Conservation (phyloP, 257 asterid species). For the Vinca minor region DNA sequence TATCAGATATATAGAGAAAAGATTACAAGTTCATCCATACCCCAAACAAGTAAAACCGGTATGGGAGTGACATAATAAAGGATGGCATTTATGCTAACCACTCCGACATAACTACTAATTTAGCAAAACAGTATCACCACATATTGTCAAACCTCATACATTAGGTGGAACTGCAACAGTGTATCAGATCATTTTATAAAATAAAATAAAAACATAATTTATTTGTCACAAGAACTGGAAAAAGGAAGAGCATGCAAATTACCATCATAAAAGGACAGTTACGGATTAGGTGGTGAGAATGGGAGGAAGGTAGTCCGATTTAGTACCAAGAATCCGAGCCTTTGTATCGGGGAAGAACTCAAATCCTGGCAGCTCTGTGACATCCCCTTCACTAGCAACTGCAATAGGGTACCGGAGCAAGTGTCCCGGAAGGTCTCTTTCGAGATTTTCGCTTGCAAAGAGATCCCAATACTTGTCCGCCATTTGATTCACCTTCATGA, state of each 20-base stretch:
- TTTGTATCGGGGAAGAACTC: constrained; percentile 72
- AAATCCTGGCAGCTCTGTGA: constrained; percentile 55
- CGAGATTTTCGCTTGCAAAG: constrained; percentile 37
- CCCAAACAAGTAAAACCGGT: neutral
- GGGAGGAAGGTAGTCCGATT: constrained; percentile 66
- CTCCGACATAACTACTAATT: constrained; percentile 54
- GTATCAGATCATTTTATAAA: constrained; percentile 51
- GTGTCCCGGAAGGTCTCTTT: constrained; percentile 61
- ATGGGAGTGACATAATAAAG: neutral
- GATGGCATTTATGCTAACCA: constrained; percentile 59
- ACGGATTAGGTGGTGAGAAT: constrained; percentile 57
- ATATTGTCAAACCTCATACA: constrained; percentile 16
- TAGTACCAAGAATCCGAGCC: constrained; percentile 57
- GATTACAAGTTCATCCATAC: neutral
- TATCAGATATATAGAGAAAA: neutral
- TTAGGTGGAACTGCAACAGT: constrained; percentile 18
- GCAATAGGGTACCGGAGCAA: constrained; percentile 66
- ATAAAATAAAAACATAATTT: constrained; percentile 10
- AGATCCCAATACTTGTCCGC: constrained; percentile 72
- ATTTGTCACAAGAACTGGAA: constrained; percentile 11
- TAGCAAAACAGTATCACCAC: too few species aligned
- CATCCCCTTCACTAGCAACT: constrained; percentile 37
- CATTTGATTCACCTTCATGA: constrained; percentile 41
- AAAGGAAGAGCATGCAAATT: neutral
- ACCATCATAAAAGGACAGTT: neutral